Evolutionary conservation across 1,139 yeast genomes (phyloP).

Genomic region (Keqinozyma sinolaborantium): DNA sequence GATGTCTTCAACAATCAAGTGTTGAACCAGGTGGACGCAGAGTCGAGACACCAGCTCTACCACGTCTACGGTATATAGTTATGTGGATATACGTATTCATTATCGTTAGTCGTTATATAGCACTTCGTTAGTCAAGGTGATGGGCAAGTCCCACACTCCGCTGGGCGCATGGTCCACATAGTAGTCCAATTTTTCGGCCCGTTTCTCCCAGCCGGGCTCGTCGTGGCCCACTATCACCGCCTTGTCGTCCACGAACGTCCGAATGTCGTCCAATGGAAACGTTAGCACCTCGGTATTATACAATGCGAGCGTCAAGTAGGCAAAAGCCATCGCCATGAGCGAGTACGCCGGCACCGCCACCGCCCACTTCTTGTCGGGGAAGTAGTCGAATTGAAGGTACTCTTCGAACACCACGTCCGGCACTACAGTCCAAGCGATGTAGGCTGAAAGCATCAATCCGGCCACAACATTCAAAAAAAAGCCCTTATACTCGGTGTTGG

Average conservation of each 20-base stretch:
- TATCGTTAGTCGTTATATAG: constrained; percentile 28
- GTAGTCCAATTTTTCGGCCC: constrained; percentile 18
- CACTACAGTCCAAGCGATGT: constrained; percentile 66
- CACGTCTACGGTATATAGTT: constrained; percentile 19
- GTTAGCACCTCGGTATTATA: constrained; percentile 77
- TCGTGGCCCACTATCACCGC: constrained; percentile 46
- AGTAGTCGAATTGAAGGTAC: constrained; percentile 59
- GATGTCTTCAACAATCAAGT: constrained; percentile 31
- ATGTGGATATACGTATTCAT: constrained; percentile 2
- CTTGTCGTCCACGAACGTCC: constrained; percentile 66
- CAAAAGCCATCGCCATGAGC: constrained; percentile 66
- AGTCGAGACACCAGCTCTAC: constrained; percentile 21
- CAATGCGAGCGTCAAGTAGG: constrained; percentile 64
- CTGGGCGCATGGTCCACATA: constrained; percentile 58
- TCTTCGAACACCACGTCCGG: constrained; percentile 53
- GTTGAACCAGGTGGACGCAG: constrained; percentile 28
- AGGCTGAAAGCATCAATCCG: constrained; percentile 46
- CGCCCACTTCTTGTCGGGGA: constrained; percentile 89
- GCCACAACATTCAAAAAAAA: constrained; percentile 72
- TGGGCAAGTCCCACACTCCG: constrained; percentile 83
- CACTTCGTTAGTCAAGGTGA: constrained; percentile 66
- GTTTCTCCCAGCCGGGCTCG: constrained; percentile 1
- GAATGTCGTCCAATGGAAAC: constrained; percentile 49
- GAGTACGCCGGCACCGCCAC: constrained; percentile 68
- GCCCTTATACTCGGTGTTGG: constrained; percentile 78